Base-by-base conservation (phyloP, 192 early-diverging fungal genomes). In the Funneliformis geosporum region DNA sequence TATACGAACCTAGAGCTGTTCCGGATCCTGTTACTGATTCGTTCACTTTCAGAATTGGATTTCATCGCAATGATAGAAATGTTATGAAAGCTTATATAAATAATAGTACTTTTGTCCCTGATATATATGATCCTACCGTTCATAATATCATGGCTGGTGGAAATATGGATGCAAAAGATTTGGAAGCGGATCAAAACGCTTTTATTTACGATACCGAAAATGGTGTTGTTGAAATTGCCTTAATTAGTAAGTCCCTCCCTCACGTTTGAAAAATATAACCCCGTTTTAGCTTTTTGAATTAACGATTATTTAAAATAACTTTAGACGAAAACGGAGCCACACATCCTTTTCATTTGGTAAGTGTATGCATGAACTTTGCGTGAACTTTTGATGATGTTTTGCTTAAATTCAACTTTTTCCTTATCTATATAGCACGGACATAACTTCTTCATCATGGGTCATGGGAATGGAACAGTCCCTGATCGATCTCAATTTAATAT, bases 131-230 rank as follows among this genome's bases (percentile, higher is more conserved):
- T 93, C 60, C 95, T 93, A 21, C 68, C 89, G 0, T 76, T 95
- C 91, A 91, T 8, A 90, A 92, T n/a, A 66, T 93, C 78, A 83
- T 88, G 9, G 14, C 0, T 55, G 85, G 87, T 11, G 71, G 79
- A 2, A 33, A 82, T 33, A 60, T 88, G 39, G 81, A 86, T n/a
- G 82, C 86, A 8, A 83, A 87, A 60, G 62, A 83, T 21, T 79
- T 84, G 8, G 85, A 89, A 10, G 94, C 94, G 73, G 94, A 92
- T 62, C n/a, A 59, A 55, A 86, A 91, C 84, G 86, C 91, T 14
- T 87, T 90, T 46, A 83, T 5, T 47, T 73, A 73, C n/a, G 71
- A 73, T 25, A 27, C n/a, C 6, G 8, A 59, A 16, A 70, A 77
- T 2, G 71, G 59, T 21, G 25, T n/a, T 2, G 75, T 84, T 59